Conservation (phyloP, 177 flowering plant species). For the Vitis hybrid region DNA sequence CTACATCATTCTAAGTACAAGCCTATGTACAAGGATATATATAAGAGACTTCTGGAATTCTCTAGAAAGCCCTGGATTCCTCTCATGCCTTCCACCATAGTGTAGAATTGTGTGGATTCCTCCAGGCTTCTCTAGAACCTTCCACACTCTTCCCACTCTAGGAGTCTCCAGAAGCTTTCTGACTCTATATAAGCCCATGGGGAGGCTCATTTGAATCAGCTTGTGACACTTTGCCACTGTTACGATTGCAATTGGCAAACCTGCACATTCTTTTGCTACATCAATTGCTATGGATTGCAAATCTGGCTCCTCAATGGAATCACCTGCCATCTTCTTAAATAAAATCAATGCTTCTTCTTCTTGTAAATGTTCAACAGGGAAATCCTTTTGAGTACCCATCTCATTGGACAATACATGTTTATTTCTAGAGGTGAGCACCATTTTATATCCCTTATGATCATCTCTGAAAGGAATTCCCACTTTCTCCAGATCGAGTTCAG, state of each 20-base stretch:
- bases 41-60: too few species aligned
- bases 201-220: too few species aligned
- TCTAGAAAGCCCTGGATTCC: too few species aligned
- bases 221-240: constrained; percentile 31
- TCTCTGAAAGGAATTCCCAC: constrained; percentile 19
- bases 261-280: constrained; percentile 28
- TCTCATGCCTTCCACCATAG: too few species aligned
- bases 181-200: too few species aligned
- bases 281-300: constrained; percentile 9
- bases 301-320: constrained; percentile 1
- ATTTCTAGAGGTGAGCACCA: constrained; percentile 21
- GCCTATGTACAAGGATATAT: too few species aligned
- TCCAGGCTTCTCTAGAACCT: too few species aligned
- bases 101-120: too few species aligned
- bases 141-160: too few species aligned
- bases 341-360: constrained; percentile 28
- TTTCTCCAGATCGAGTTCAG: constrained; percentile 12
- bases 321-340: constrained; percentile 24
- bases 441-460: constrained; percentile 6
- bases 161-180: too few species aligned
- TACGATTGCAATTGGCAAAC: constrained; percentile 32
- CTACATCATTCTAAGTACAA: too few species aligned
- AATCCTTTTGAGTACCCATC: constrained; percentile 3
- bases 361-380: constrained; percentile 12
- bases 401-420: constrained; percentile 5